A percentile compares a stretch with the other conserved stretches of the same genome.
These are phyloP conservation scores for Sinapis alba DNA, from an alignment of 441 rosid genomes.

Conservation along the genomic window DNA sequence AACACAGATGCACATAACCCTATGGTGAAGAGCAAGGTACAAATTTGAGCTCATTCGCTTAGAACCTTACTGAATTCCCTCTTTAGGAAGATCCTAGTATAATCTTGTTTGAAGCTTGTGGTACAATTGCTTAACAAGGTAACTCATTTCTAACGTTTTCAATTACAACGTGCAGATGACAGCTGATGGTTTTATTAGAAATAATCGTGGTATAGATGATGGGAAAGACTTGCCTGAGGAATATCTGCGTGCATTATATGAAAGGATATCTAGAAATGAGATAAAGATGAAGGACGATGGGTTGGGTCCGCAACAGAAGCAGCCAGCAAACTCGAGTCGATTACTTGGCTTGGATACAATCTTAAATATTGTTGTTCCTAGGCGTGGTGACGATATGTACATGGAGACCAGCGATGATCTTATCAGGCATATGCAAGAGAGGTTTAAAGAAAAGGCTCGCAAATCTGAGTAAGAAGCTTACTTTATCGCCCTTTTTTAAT, in stretches of 20 bases:
- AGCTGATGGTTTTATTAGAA: constrained; percentile 91
- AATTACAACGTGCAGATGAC: constrained; percentile 5
- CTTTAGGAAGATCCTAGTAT: not conserved
- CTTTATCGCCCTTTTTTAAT: constrained; percentile 11
- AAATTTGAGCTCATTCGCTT: not conserved
- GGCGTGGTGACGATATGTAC: constrained; percentile 68
- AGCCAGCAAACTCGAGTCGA: constrained; percentile 68
- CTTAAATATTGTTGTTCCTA: constrained; percentile 95
- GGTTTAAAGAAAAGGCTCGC: constrained; percentile 96
- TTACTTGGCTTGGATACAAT: constrained; percentile 89
- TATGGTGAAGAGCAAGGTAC: constrained; percentile 94
- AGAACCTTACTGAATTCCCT: not conserved
- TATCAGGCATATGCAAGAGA: constrained; percentile 96
- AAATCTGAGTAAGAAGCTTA: constrained; percentile 88
- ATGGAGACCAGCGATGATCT: constrained; percentile 97
- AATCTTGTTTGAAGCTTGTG: not conserved
- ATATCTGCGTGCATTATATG: constrained; percentile 85
- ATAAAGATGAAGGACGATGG: constrained; percentile 98
- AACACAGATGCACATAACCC: constrained; percentile 99
- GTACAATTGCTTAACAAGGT: not conserved
- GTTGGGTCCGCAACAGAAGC: constrained; percentile 77
- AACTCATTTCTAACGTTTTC: not conserved
- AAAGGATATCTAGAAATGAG: constrained; percentile 90
- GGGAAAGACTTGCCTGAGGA: constrained; percentile 96
- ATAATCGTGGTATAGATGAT: constrained; percentile 98